Base-by-base conservation (phyloP, 1,139 yeast genomes). In the Hansenula sp. region DNA sequence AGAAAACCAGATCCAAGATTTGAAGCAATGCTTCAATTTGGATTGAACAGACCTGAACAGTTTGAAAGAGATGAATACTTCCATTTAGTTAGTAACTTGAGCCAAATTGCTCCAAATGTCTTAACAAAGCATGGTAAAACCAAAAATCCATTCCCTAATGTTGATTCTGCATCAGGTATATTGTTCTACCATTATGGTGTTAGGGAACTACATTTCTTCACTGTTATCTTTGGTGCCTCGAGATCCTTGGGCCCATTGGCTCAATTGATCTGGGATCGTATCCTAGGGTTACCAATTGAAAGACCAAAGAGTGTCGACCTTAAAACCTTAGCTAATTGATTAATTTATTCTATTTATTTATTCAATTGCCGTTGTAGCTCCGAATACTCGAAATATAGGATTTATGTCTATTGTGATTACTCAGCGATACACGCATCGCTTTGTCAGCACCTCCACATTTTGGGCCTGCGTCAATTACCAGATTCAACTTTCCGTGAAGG, bases 81-180 rank as follows among this genome's bases (percentile, higher is more conserved):
- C 38, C 50, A 53, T 20, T 44, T 66, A 29, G 68, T 66, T 50
- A 54, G 57, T 38, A 53, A 53, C 24, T 42, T 66, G 22, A 59
- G 66, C 16, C 62, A 68, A 54, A 65, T 76, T 39, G 82, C 81
- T 16, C 82, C 83, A 42, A 62, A 57, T 42, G 81, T 77, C 11
- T 65, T 77, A 42, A 70, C 65, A 41, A 61, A 71, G 60, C 82
- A 76, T 61, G 82, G 82, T 32, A 77, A 77, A 66, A 75, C 80
- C 56, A 73, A 75, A 66, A 77, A 77, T 65, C 83, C 83, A 34
- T 74, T 68, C 68, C 83, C 83, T 43, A 77, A 77, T 54, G 83
- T 77, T 44, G 83, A 77, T 61, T 73, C 81, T 32, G 69, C 74
- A 48, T 70, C 77, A 19, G 82, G 82, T 38, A 75, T 75, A 41